These are phyloP conservation scores for Russula sp. DNA, from an alignment of 768 basidiomycete species.

Conservation along the genomic window DNA sequence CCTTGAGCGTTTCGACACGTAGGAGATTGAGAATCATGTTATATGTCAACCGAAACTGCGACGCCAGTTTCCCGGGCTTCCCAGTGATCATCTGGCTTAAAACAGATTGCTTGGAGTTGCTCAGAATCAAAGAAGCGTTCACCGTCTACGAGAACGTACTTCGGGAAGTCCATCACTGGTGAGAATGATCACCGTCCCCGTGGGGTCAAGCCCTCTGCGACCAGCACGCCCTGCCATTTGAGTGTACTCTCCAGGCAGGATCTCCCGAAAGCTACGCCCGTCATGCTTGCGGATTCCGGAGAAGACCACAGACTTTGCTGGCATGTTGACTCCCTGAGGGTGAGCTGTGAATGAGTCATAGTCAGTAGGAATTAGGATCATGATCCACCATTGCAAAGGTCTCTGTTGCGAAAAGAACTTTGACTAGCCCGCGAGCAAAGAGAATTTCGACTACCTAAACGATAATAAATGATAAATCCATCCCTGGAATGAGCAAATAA, in stretches of 20 bases:
- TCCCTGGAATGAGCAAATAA: background rate
- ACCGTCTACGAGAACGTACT: slow-evolving; percentile 36
- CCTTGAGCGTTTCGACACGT: slow-evolving; percentile 89
- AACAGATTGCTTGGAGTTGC: slow-evolving; percentile 50
- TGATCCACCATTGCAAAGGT: slow-evolving; percentile 91
- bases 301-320: slow-evolving; percentile 94
- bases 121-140: background rate
- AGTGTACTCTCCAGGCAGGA: slow-evolving; percentile 89
- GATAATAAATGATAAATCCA: background rate
- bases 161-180: slow-evolving; percentile 81
- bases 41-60: slow-evolving; percentile 96
- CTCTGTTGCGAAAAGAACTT: slow-evolving; percentile 95
- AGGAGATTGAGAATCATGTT: slow-evolving; percentile 98
- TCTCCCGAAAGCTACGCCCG: slow-evolving; percentile 84
- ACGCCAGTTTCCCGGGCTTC: slow-evolving; percentile 83
- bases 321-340: slow-evolving; percentile 95
- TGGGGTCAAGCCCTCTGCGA: slow-evolving; percentile 88
- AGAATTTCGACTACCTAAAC: slow-evolving; percentile 87
- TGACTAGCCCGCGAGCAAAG: slow-evolving; percentile 92
- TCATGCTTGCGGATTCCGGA: slow-evolving; percentile 94
- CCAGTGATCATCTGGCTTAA: slow-evolving; percentile 91
- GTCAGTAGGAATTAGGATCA: slow-evolving; percentile 8
- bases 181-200: slow-evolving; percentile 91
- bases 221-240: slow-evolving; percentile 99
- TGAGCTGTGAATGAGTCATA: background rate